Evolutionary conservation across 768 basidiomycete genomes (phyloP).

Genomic region (Tricholoma flavovirens): DNA sequence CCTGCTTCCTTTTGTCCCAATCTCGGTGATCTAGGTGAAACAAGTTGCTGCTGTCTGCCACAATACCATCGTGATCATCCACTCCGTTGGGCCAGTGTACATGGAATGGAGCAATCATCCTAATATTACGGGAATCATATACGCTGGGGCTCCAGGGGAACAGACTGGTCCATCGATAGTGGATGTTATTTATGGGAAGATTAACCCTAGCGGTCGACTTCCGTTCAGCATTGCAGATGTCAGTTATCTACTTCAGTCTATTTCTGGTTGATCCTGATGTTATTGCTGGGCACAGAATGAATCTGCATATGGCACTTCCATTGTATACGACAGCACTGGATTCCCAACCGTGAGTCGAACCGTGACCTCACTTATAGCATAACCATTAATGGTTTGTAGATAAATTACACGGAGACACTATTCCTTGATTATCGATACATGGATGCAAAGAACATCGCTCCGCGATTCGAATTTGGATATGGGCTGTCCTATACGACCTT

Average conservation of each 20-base stretch:
- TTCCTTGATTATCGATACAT: conserved; percentile 66
- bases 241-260: conserved; percentile 4
- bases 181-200: conserved; percentile 73
- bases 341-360: background rate
- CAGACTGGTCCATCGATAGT: conserved; percentile 75
- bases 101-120: conserved; percentile 72
- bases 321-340: conserved; percentile 1
- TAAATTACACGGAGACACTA: conserved; percentile 64
- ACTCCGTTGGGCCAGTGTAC: conserved; percentile 70
- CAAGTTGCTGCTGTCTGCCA: conserved; percentile 60
- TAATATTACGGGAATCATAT: conserved; percentile 60
- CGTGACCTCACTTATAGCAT: conserved; percentile 23
- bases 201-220: conserved; percentile 71
- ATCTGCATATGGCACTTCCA: background rate
- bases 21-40: conserved; percentile 31
- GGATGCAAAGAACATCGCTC: conserved; percentile 45
- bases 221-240: conserved; percentile 72
- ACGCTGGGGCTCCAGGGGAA: conserved; percentile 58
- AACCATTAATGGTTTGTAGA: conserved; percentile 29
- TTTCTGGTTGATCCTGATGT: conserved; percentile 13
- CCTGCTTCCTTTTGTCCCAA: conserved; percentile 19
- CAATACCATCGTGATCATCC: conserved; percentile 77
- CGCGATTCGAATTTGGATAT: conserved; percentile 64
- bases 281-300: background rate
- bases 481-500: conserved; percentile 74